Percentiles rank a stretch among this genome's conserved stretches.
Evolutionary conservation across 2,329 filamentous ascomycete species (phyloP).

Genomic region (Ascosphaera aggregata): DNA sequence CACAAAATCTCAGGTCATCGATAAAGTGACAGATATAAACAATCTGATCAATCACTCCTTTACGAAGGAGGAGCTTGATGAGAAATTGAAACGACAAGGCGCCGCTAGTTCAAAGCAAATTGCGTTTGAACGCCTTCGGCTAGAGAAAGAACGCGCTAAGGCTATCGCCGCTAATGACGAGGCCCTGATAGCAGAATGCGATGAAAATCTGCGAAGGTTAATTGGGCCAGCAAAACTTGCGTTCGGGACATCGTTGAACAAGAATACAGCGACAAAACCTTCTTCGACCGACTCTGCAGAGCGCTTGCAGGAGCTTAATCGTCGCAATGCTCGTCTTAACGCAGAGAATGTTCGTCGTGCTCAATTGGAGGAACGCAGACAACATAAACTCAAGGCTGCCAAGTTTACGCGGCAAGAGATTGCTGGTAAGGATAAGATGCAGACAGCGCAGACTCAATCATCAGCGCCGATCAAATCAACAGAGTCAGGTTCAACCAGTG

Average conservation of each 20-base stretch:
- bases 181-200: constrained; percentile 25
- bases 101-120: constrained; percentile 42
- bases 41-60: constrained; percentile 54
- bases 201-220: constrained; percentile 24
- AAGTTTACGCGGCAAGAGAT: too few species aligned
- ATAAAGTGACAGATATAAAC: constrained; percentile 65
- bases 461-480: too few species aligned
- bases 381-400: too few species aligned
- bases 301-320: constrained; percentile 60
- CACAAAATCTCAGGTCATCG: constrained; percentile 41
- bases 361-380: constrained; percentile 56
- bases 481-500: too few species aligned
- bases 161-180: constrained; percentile 42
- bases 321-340: constrained; percentile 62
- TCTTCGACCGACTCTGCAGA: constrained; percentile 34
- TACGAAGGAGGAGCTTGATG: constrained; percentile 60
- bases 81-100: constrained; percentile 50
- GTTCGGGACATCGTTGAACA: constrained; percentile 44
- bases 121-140: constrained; percentile 41
- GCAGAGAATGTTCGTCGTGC: constrained; percentile 79
- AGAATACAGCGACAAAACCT: too few species aligned
- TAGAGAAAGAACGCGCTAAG: constrained; percentile 41
- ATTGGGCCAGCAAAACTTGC: constrained; percentile 41
- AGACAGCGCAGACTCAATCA: too few species aligned
- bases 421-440: too few species aligned